These are phyloP conservation scores for Coelastrella sp. DNA, from an alignment of 139 green algal genomes.

Conservation along the genomic window DNA sequence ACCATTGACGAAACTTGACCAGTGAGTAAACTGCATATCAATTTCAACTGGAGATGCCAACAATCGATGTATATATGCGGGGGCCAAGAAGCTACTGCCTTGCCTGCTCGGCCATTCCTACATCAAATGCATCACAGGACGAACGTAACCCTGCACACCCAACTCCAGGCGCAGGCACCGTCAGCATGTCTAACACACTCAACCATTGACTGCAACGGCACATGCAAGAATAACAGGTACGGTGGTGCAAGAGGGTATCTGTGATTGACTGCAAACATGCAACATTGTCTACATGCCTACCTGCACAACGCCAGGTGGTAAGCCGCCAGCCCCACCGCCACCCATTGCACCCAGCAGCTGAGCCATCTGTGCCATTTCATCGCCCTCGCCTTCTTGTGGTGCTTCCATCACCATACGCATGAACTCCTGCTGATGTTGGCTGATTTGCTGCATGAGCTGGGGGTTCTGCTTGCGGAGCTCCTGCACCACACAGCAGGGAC, in stretches of 20 bases:
- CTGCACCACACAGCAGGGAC: constrained; percentile 63
- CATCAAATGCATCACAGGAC: too few species aligned
- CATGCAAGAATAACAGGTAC: too few species aligned
- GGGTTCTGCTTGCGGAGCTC: constrained; percentile 94
- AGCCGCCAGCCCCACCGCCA: constrained; percentile 48
- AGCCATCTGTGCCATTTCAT: constrained; percentile 50
- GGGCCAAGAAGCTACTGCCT: too few species aligned
- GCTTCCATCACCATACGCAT: constrained; percentile 87
- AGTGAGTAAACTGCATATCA: too few species aligned
- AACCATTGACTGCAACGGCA: too few species aligned
- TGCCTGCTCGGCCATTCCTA: too few species aligned
- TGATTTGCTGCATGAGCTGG: constrained; percentile 73
- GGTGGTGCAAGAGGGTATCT: not conserved
- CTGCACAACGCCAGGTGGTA: constrained; percentile 19
- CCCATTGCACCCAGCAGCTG: constrained; percentile 56
- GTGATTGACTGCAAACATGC: not conserved
- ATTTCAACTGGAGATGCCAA: too few species aligned
- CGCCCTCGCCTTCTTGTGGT: constrained; percentile 49
- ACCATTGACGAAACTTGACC: too few species aligned
- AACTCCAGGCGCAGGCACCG: too few species aligned
- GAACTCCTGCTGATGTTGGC: constrained; percentile 88
- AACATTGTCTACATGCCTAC: not conserved
- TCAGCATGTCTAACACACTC: too few species aligned
- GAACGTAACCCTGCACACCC: too few species aligned
- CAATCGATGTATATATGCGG: too few species aligned